Base-by-base conservation (phyloP, 2,329 filamentous ascomycete species). In the Chaetomiaceae sp. region DNA sequence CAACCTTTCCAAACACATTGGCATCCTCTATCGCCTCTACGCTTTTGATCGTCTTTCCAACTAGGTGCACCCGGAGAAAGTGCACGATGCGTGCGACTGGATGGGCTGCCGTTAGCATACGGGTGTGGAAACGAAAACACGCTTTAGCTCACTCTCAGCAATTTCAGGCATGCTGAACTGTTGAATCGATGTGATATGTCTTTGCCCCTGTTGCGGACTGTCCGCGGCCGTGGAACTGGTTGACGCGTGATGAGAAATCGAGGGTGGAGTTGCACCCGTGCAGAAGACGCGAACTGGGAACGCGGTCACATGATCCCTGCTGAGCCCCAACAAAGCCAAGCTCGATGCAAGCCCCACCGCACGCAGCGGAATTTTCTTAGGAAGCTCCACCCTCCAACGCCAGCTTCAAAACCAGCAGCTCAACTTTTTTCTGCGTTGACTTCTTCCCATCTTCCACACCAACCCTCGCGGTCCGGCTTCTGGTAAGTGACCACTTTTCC, bases 1-100 rank as follows among this genome's bases (percentile, higher is more conserved):
- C 89, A 17, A 82, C 89, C 67, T 97, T 96, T 56, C 90, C 89
- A 65, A 90, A 98, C 6, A 98, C 77, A 61, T 86, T 91, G 57
- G 73, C 71, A 68, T 98, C 91, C 58, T 95, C 83, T 52, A 83
- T 75, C 11, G 87, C 84, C 19, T 76, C 71, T 45, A 87, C 84
- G 33, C 76, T 78, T 38, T 75, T 69, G 50, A 98, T 83, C 9
- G 75, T 86, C 68, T 88, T 93, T 46, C 88, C 88, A 22, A 94
- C 84, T n/a, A 95, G 76, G 64, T 88, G 79, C 54, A 85, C 83
- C 50, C 81, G 83, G 32, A 98, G 79, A 63, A 84, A 94, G 63
- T 95, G 86, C 40, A 94, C 88, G 55, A 91, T 79, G 35, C 90
- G 86, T 17, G 88, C 86, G 55, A 96, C 85, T 82, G 49, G 19